Base-by-base conservation (phyloP, 1,284 basidiomycete species). In the Hortiboletus rubellus region DNA sequence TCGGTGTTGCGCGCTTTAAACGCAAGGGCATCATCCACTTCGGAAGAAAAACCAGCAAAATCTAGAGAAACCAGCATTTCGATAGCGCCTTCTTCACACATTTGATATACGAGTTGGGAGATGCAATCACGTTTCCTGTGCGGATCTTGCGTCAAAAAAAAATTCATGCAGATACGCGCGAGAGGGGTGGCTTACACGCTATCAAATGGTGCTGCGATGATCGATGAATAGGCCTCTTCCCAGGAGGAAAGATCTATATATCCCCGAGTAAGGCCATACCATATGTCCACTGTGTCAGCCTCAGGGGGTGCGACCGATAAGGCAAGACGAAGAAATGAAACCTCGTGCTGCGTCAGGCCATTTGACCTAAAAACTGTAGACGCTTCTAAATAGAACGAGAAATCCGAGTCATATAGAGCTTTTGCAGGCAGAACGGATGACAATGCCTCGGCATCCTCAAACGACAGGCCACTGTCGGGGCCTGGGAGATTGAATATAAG, bases 1-100 rank as follows among this genome's bases (percentile, higher is more conserved):
- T 98, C 92, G 22, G 89, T 91, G 72, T 98, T 97, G 60, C 96
- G 85, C 11, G 94, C 94, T 74, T 98, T 97, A 81, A 97, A 98
- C 42, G 90, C 85, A 47, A 99, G 79, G 18, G 91, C 87, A 52
- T 85, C 86, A 77, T 98, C 95, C 30, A 99, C 91, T 69, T 97
- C 92, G 55, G 88, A 86, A 57, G 90, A 86, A 62, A 96, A 81
- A 0, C 89, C 92, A 24, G 89, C 82, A 71, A 98, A 98, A 65
- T 92, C 93, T 69, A 95, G 88, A 12, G 85, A 78, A 70, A 96
- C 86, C 17, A 99, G 80, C 55, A 82, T 81, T 54, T 90, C 87
- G 24, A 95, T 84, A 54, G 91, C 85, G 64, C 90, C 84, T 50
- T 90, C 85, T 72, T 98, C 94, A 72, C 96, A 98, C 91, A 99